A percentile compares a stretch with the other conserved stretches of the same genome.
These are phyloP conservation scores for Mesembryanthemum crystallinum DNA, from an alignment of 148 eudicot species.

Conservation along the genomic window DNA sequence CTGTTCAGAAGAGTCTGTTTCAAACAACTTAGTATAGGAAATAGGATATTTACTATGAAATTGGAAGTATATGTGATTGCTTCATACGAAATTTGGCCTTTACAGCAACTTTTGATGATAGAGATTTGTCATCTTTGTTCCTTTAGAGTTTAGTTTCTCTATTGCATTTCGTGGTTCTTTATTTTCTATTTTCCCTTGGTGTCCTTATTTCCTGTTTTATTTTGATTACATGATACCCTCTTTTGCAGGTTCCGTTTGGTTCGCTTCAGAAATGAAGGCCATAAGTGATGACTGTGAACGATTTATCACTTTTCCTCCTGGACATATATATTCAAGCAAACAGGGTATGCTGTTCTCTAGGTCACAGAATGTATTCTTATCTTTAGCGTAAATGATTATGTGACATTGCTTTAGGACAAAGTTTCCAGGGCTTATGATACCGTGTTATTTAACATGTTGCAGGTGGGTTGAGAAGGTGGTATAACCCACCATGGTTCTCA, in stretches of 20 bases:
- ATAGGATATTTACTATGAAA: too few species aligned
- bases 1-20: too few species aligned
- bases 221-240: not conserved
- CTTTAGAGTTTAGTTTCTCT: too few species aligned
- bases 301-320: slow-evolving; percentile 79
- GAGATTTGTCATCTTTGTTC: too few species aligned
- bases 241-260: slow-evolving; percentile 83
- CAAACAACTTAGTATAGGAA: too few species aligned
- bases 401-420: not conserved
- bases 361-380: not conserved
- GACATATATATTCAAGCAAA: slow-evolving; percentile 87
- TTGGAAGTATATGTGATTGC: not conserved
- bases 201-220: not conserved
- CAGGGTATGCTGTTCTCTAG: slow-evolving; percentile 44
- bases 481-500: slow-evolving; percentile 76
- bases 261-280: slow-evolving; percentile 96
- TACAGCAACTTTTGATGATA: not conserved
- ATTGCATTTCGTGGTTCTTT: too few species aligned
- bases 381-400: slow-evolving; percentile 5
- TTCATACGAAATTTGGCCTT: not conserved
- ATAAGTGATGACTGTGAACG: slow-evolving; percentile 92
- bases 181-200: not conserved
- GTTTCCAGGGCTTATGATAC: slow-evolving; percentile 1
- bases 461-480: slow-evolving; percentile 88
- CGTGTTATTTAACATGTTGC: slow-evolving; percentile 13